A percentile compares a stretch with the other conserved stretches of the same genome.
Evolutionary conservation across 2,329 filamentous ascomycete species (phyloP).

Genomic region (Calycina marina): DNA sequence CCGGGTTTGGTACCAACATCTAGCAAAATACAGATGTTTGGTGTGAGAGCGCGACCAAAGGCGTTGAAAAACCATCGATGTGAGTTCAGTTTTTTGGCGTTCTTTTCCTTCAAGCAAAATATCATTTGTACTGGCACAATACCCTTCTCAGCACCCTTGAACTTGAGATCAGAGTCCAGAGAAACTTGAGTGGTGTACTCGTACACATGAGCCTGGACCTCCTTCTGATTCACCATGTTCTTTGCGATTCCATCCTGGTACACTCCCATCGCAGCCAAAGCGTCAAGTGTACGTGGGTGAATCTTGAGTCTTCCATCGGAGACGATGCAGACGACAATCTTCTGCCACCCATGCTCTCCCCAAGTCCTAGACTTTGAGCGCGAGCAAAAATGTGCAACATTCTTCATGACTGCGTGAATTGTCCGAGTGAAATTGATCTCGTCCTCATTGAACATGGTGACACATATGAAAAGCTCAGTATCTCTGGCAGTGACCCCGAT

Average conservation of each 20-base stretch:
- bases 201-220: conserved; percentile 93
- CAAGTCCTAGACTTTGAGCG: conserved; percentile 85
- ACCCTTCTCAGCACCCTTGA: conserved; percentile 97
- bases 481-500: conserved; percentile 73
- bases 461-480: conserved; percentile 89
- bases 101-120: conserved; percentile 96
- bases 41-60: conserved; percentile 80
- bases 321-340: conserved; percentile 95
- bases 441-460: conserved; percentile 99
- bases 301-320: conserved; percentile 90
- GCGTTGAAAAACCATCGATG: conserved; percentile 99
- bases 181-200: conserved; percentile 98
- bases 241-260: conserved; percentile 98
- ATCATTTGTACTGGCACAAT: conserved; percentile 98
- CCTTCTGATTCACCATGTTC: conserved; percentile 91
- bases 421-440: conserved; percentile 93
- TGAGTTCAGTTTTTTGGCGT: conserved; percentile 93
- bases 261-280: conserved; percentile 88
- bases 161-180: conserved; percentile 86
- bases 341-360: conserved; percentile 97
- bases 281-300: conserved; percentile 84
- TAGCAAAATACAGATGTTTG: conserved; percentile 91
- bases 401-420: conserved; percentile 98
- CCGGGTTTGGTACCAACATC: conserved; percentile 93
- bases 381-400: conserved; percentile 91